A percentile compares a stretch with the other conserved stretches of the same genome.
These are phyloP conservation scores for Boeremia lycopersici DNA, from an alignment of 2,329 filamentous ascomycete genomes.

Conservation along the genomic window DNA sequence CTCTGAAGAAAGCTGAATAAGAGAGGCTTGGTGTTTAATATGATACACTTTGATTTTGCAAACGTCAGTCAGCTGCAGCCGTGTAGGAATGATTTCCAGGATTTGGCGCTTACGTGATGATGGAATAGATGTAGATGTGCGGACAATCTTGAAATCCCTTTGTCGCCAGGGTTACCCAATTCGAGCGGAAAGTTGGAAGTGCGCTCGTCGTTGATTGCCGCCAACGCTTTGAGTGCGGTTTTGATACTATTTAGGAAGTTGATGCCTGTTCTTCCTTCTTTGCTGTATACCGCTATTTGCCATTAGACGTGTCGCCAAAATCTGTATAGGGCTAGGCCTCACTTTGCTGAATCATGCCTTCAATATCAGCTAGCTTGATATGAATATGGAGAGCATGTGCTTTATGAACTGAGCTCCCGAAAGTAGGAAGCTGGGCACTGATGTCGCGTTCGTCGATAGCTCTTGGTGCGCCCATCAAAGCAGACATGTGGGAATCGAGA, in stretches of 20 bases:
- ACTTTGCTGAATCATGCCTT: conserved; percentile 3
- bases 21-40: not conserved
- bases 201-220: not conserved
- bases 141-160: not conserved
- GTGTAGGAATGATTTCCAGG: not conserved
- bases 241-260: conserved; percentile 1
- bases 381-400: not conserved
- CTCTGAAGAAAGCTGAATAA: not conserved
- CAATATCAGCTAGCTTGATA: not conserved
- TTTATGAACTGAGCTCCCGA: not conserved
- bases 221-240: not conserved
- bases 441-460: not conserved
- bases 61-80: not conserved
- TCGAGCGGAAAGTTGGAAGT: not conserved
- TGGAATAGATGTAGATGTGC: conserved; percentile 1
- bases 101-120: not conserved
- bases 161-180: not conserved
- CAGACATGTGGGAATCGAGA: conserved; percentile 1
- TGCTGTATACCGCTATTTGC: not conserved
- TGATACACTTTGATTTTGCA: not conserved
- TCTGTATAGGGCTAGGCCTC: not conserved
- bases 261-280: not conserved
- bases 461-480: conserved; percentile 1
- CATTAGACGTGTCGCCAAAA: not conserved
- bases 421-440: not conserved